Evolutionary conservation across 164 flowering plant species (phyloP), one percentile per base, ranked within the genome.

Genomic region (Kalanchoe fedtschenkoi): DNA sequence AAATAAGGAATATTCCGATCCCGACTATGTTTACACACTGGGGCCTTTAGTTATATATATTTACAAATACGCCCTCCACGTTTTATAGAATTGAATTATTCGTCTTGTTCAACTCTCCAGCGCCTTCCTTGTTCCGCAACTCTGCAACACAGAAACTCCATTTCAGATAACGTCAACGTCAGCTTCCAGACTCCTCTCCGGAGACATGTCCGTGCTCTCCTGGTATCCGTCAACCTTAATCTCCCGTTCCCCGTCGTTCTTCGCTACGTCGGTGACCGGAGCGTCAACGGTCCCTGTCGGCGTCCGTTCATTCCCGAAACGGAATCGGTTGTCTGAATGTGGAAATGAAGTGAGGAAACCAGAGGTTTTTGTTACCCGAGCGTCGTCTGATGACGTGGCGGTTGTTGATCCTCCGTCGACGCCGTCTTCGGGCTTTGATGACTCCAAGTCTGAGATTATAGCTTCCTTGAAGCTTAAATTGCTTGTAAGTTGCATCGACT

Each of bases 381-480:
- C 79, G 14, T 39, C 71, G 14, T 16, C 33, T 1, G 78, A 62
- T 54, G 70, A 68, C 24, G 77, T 60, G 22, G 64, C 76, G 2
- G 77, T 69, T 66, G 42, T 67, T 34, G 83, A 79, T 37, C 69
- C 76, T 11, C 75, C 77, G 1, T 72, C 73, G 8, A 73, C 77
- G 6, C 72, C 80, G 4, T 54, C 70, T 32, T 22, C 70, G 38
- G n/a, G 17, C 2, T 19, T 37, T 21, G 63, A 53, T 24, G 74
- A 58, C 21, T 13, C 68, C 10, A 66, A 66, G 13, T 37, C 74
- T 16, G 77, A 69, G 32, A 58, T 58, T 17, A 55, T 79, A 62
- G 69, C 77, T 15, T 70, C 78, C 42, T 66, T 83, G 68, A 89
- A 89, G 81, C 68, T 89, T 68, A 87, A 87, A 61, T 75, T 89